phyloP scores from a whole-genome alignment of 495 filamentous ascomycete genomes.

The Penicillium maclennaniae region DNA sequence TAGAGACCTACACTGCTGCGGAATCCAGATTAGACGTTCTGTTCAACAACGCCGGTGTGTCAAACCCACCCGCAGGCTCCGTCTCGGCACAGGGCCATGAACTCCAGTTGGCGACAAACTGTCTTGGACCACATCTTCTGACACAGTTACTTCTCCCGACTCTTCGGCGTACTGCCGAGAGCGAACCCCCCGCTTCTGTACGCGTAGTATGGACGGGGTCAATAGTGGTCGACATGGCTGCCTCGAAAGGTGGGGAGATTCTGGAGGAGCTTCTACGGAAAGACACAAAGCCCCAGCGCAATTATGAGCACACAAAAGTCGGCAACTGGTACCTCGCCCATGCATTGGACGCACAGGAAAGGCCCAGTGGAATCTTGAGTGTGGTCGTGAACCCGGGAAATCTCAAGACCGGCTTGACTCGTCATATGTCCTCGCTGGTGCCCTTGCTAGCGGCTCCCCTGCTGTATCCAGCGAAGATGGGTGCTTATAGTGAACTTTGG shows the following conservation, averaged over 20 bases:
- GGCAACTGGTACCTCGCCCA: slow-evolving; percentile 29
- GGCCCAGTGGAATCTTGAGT: slow-evolving; percentile 26
- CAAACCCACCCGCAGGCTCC: slow-evolving; percentile 24
- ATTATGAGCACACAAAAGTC: slow-evolving; percentile 22
- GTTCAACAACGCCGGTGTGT: slow-evolving; percentile 55
- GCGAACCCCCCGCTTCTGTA: not conserved
- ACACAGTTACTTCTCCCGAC: slow-evolving; percentile 30
- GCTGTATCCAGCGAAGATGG: slow-evolving; percentile 26
- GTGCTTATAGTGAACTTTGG: slow-evolving; percentile 41
- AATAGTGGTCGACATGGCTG: slow-evolving; percentile 6
- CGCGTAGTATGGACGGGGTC: slow-evolving; percentile 12
- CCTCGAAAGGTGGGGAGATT: slow-evolving; percentile 1
- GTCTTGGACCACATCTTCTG: slow-evolving; percentile 33
- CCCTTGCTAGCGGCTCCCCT: slow-evolving; percentile 19
- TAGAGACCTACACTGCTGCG: slow-evolving; percentile 31
- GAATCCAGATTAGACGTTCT: slow-evolving; percentile 50
- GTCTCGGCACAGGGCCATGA: slow-evolving; percentile 34
- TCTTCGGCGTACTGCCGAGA: not conserved
- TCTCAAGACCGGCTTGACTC: slow-evolving; percentile 2
- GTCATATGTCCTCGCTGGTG: slow-evolving; percentile 6
- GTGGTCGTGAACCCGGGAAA: slow-evolving; percentile 13
- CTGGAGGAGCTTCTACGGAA: not conserved
- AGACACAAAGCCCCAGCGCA: slow-evolving; percentile 7
- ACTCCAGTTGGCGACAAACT: slow-evolving; percentile 39
- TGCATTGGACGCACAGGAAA: slow-evolving; percentile 7